Base-by-base conservation (phyloP, 2,329 filamentous ascomycete genomes). In the Alternaria alternata region DNA sequence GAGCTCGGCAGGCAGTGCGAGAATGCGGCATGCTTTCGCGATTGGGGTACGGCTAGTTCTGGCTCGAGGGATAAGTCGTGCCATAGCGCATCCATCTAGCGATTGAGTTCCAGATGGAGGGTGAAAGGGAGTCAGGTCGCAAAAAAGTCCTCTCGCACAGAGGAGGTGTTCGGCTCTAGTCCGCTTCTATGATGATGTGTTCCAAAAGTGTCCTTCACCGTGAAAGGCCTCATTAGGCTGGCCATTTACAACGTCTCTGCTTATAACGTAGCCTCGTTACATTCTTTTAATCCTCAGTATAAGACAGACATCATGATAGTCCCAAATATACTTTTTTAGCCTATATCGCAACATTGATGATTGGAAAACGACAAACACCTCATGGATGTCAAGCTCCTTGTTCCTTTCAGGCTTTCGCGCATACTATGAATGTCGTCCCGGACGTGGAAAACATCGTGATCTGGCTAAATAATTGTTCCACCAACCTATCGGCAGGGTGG, bases 1-100 rank as follows among this genome's bases (percentile, higher is more conserved):
- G 20, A 51, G 51, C 38, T 51, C 46, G 8, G 20, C n/a, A n/a
- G 54, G 46, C 18, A 48, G 44, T 20, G 54, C 36, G 16, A 56
- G 44, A 38, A 38, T 38, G 20, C 43, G 44, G 22, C 46, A 57
- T 24, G 22, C n/a, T 22, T 34, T 44, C 39, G 20, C 3, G 12
- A 20, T 16, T 20, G 9, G 20, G 20, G 47, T n/a, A 4, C 7
- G 26, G 26, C 14, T 7, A 30, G 28, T 39, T 4, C 20, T 14
- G 8, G 16, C n/a, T 38, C 16, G 47, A 34, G n/a, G 22, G 9
- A 18, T n/a, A 8, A 44, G 22, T 28, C 26, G 32, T 18, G n/a
- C 18, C 20, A 57, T 51, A 22, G 20, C n/a, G 28, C 5, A 26
- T 30, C 11, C 12, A 28, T 20, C 51, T 26, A 20, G 20, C 32